Conservation (phyloP, 2,329 filamentous ascomycete species). For the Neonectria coccinea region DNA sequence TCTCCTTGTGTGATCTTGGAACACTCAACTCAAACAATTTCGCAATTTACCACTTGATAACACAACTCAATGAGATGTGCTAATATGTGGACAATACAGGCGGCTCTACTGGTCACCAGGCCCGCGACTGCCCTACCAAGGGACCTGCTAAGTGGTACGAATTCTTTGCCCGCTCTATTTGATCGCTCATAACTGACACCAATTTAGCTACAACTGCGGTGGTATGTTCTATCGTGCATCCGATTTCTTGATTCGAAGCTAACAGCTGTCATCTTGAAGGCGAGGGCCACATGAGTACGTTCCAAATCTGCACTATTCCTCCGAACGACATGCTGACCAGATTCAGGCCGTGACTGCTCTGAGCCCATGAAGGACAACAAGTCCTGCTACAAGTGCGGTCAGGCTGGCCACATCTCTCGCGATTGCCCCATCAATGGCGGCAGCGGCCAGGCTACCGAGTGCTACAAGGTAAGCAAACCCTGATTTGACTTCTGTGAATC, state of each 20-base stretch:
- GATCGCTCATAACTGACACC: slow-evolving; percentile 31
- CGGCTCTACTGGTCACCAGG: slow-evolving; percentile 81
- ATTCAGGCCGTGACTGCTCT: slow-evolving; percentile 89
- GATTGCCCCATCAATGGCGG: slow-evolving; percentile 75
- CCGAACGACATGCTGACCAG: slow-evolving; percentile 26
- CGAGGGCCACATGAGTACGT: slow-evolving; percentile 83
- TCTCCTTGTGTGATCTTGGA: neutral
- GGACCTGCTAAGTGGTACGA: slow-evolving; percentile 84
- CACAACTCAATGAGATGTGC: slow-evolving; percentile 18
- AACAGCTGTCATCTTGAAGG: slow-evolving; percentile 50
- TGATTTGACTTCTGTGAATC: neutral
- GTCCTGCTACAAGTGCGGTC: slow-evolving; percentile 82
- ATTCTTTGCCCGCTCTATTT: neutral
- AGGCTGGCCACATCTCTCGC: slow-evolving; percentile 90
- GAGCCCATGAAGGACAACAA: slow-evolving; percentile 88
- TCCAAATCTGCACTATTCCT: slow-evolving; percentile 33
- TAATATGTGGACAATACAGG: slow-evolving; percentile 60
- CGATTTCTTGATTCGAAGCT: slow-evolving; percentile 29
- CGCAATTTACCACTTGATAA: slow-evolving; percentile 7
- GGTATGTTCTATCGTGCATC: slow-evolving; percentile 61
- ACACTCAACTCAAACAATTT: neutral
- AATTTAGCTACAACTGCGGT: slow-evolving; percentile 81
- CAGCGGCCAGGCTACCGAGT: slow-evolving; percentile 72
- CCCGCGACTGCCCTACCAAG: slow-evolving; percentile 87
- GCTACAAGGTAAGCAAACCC: slow-evolving; percentile 78